phyloP scores from a whole-genome alignment of 768 basidiomycete species.

The Trametes sanguinea region DNA sequence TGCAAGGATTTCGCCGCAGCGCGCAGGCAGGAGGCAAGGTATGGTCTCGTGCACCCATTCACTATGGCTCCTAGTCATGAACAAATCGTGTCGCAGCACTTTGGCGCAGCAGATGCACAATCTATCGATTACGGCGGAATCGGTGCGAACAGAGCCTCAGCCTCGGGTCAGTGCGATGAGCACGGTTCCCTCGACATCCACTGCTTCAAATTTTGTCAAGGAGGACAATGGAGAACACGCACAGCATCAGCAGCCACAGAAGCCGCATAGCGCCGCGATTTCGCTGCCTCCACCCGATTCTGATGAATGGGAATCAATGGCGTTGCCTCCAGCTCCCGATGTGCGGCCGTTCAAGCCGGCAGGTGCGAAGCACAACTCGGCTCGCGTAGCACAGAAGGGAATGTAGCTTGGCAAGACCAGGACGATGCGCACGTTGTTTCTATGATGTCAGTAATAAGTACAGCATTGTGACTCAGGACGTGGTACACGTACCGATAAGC shows the following conservation, averaged over 20 bases:
- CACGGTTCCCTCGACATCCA: not conserved
- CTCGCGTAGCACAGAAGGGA: not conserved
- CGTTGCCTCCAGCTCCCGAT: constrained; percentile 29
- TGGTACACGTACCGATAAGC: too few species aligned
- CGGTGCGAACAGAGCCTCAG: not conserved
- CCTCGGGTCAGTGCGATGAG: not conserved
- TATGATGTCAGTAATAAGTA: too few species aligned
- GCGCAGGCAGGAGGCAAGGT: constrained; percentile 78
- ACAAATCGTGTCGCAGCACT: constrained; percentile 3
- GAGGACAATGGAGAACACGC: not conserved
- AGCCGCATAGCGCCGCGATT: constrained; percentile 11
- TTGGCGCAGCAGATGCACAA: constrained; percentile 8
- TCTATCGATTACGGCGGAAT: not conserved
- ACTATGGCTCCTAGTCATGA: not conserved
- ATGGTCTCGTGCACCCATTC: constrained; percentile 28
- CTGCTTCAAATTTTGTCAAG: too few species aligned
- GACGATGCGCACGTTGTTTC: too few species aligned
- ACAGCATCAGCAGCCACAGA: not conserved
- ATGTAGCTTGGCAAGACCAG: not conserved
- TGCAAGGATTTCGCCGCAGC: constrained; percentile 75
- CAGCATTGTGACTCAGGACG: too few species aligned
- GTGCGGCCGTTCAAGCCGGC: not conserved
- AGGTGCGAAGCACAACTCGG: not conserved
- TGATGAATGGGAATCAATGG: constrained; percentile 37
- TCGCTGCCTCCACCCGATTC: constrained; percentile 42